Evolutionary conservation across 2,329 filamentous ascomycete species (phyloP).

Genomic region (Cryoendolithus antarcticus): DNA sequence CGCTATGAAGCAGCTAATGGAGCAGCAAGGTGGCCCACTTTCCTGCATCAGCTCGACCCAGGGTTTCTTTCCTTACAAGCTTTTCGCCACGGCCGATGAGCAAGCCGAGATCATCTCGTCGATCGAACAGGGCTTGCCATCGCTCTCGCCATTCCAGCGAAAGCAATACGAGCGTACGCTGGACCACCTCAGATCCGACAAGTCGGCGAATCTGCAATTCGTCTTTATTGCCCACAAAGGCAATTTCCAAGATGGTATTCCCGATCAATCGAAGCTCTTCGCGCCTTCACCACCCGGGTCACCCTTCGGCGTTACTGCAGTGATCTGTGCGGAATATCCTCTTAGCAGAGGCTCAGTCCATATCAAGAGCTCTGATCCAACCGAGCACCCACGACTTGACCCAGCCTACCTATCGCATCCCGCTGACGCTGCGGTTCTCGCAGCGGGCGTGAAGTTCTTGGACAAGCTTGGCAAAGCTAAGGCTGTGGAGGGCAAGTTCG

Average conservation of each 20-base stretch:
- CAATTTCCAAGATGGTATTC: constrained; percentile 14
- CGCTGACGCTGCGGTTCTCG: constrained; percentile 20
- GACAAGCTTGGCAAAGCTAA: constrained; percentile 32
- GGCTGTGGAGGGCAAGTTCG: constrained; percentile 30
- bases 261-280: constrained; percentile 19
- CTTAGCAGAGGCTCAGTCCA: constrained; percentile 21
- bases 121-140: constrained; percentile 17
- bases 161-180: constrained; percentile 25
- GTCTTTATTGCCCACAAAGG: constrained; percentile 23
- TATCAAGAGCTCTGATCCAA: constrained; percentile 19
- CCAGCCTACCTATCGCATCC: constrained; percentile 25
- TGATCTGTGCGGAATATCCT: constrained; percentile 20
- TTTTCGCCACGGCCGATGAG: constrained; percentile 22
- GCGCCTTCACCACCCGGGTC: constrained; percentile 10
- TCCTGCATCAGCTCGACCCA: constrained; percentile 22
- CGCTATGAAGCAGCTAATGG: constrained; percentile 21
- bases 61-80: constrained; percentile 26
- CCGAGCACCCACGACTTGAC: constrained; percentile 21
- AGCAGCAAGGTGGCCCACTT: constrained; percentile 21
- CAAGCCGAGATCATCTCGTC: constrained; percentile 20
- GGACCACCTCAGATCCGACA: constrained; percentile 22
- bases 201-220: constrained; percentile 27
- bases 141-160: constrained; percentile 21
- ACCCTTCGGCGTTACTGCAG: constrained; percentile 14
- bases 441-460: constrained; percentile 25